These are phyloP conservation scores for Pseudisothecium myosuroides DNA, from an alignment of 225 moss, liverwort and hornwort genomes.

Conservation along the genomic window DNA sequence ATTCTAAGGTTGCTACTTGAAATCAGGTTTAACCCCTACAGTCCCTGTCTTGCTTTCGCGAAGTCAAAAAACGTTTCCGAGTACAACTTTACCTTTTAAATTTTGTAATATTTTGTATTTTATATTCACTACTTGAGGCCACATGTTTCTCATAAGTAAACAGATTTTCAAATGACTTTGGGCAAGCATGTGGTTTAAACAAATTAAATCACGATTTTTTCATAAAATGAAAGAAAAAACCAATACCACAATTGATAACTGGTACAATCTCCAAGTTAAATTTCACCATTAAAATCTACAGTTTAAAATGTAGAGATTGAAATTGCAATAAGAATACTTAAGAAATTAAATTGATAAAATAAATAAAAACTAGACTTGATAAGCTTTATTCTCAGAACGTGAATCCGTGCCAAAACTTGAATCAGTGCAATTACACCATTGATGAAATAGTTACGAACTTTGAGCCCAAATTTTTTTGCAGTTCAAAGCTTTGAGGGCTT, in stretches of 20 bases:
- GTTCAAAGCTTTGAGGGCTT: background rate
- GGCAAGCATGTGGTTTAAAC: background rate
- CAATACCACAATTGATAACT: background rate
- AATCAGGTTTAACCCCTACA: background rate
- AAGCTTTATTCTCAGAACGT: background rate
- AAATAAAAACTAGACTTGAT: background rate
- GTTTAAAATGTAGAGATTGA: background rate
- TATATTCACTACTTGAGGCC: background rate
- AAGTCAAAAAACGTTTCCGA: background rate
- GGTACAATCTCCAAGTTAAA: background rate
- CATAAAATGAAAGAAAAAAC: background rate
- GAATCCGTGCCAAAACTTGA: background rate
- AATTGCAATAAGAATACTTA: background rate
- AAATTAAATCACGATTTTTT: background rate
- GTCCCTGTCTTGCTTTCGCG: background rate
- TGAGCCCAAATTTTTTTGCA: background rate
- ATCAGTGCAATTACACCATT: background rate
- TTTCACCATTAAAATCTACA: background rate
- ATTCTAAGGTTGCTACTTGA: background rate
- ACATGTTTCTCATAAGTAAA: background rate
- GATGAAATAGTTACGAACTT: background rate
- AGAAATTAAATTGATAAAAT: no score
- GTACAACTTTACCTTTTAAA: no score
- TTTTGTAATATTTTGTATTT: no score
- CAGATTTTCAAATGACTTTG: background rate